phyloP scores from a whole-genome alignment of 1,139 yeast genomes.

The Chernovozyma sophiae-reginae region DNA sequence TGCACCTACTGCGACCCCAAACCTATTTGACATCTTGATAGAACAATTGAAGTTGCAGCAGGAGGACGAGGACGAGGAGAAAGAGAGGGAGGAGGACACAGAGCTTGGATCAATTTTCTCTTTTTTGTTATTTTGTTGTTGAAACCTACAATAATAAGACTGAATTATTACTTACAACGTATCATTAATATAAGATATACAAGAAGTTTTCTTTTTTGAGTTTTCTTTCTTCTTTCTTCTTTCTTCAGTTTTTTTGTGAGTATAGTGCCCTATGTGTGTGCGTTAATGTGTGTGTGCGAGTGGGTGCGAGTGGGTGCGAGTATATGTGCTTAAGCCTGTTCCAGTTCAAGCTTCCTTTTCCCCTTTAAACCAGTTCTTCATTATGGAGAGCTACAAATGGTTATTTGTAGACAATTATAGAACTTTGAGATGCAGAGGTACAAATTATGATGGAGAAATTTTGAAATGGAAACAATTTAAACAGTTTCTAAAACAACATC shows the following conservation, averaged over 20 bases:
- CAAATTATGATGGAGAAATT: neutral
- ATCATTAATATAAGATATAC: constrained; percentile 13
- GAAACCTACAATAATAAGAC: too few relatives aligned
- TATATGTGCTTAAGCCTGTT: neutral
- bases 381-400: neutral
- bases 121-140: too few relatives aligned
- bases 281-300: too few relatives aligned
- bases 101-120: too few relatives aligned
- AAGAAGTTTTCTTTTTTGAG: constrained; percentile 9
- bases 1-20: too few relatives aligned
- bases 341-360: neutral
- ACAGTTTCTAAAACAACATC: constrained; percentile 50
- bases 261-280: too few relatives aligned
- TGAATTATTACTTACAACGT: constrained; percentile 11
- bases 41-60: too few relatives aligned
- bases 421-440: neutral
- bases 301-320: too few relatives aligned
- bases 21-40: too few relatives aligned
- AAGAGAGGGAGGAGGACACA: too few relatives aligned
- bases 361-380: neutral
- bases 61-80: too few relatives aligned
- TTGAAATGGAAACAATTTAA: constrained; percentile 17
- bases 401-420: neutral
- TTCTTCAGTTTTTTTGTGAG: neutral
- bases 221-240: constrained; percentile 1